phyloP scores from a whole-genome alignment of 1,139 yeast genomes.

The Kodamaea sp. region DNA sequence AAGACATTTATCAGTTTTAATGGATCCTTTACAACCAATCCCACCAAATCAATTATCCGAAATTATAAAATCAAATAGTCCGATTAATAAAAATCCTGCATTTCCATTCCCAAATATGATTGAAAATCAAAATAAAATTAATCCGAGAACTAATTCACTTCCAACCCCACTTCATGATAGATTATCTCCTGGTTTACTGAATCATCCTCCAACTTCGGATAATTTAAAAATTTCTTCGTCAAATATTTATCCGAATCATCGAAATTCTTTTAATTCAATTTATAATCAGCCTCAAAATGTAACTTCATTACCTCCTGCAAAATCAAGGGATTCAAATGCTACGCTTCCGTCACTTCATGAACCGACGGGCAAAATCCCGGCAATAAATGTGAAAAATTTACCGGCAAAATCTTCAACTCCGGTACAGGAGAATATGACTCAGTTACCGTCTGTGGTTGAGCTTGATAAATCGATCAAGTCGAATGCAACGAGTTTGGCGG shows the following conservation, averaged over 20 bases:
- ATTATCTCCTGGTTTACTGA: too few species aligned
- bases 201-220: not conserved
- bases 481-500: slow-evolving; percentile 1
- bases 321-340: too few species aligned
- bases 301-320: too few species aligned
- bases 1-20: slow-evolving; percentile 27
- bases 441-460: slow-evolving; percentile 37
- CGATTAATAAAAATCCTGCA: too few species aligned
- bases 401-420: slow-evolving; percentile 1
- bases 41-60: slow-evolving; percentile 12
- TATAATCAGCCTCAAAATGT: slow-evolving; percentile 12
- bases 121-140: not conserved
- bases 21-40: slow-evolving; percentile 35
- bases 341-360: too few species aligned
- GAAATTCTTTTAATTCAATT: slow-evolving; percentile 19
- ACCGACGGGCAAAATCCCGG: too few species aligned
- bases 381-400: too few species aligned
- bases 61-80: too few species aligned
- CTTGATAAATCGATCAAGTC: slow-evolving; percentile 32
- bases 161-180: not conserved
- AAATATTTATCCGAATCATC: slow-evolving; percentile 8
- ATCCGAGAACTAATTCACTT: slow-evolving; percentile 1
- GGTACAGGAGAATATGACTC: slow-evolving; percentile 7
- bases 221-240: slow-evolving; percentile 3
- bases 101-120: slow-evolving; percentile 15